A percentile compares a stretch with the other conserved stretches of the same genome.
Conservation (phyloP, 140 eudicot genomes). For the Ambrosia hybrid region DNA sequence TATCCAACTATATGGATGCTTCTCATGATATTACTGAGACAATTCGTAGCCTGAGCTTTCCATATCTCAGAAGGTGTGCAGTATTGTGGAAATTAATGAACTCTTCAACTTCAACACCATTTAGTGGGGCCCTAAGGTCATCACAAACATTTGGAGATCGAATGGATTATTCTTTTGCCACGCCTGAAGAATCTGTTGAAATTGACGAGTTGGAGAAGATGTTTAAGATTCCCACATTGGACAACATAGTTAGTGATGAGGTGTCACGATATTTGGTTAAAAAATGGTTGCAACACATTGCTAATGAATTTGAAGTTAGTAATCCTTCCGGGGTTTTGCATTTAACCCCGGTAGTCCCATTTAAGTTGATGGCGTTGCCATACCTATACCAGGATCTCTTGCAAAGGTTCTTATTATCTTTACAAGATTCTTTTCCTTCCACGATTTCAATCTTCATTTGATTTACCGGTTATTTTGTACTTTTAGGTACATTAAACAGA, state of each 20-base stretch:
- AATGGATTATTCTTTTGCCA: conserved; percentile 37
- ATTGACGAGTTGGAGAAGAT: conserved; percentile 62
- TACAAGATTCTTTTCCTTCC: background rate
- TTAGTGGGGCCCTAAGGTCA: conserved; percentile 49
- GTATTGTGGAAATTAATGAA: conserved; percentile 73
- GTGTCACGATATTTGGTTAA: conserved; percentile 44
- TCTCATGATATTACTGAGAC: conserved; percentile 49
- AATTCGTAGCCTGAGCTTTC: conserved; percentile 69
- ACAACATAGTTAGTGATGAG: conserved; percentile 44
- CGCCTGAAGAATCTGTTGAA: conserved; percentile 54
- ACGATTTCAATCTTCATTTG: conserved; percentile 6
- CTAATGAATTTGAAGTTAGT: conserved; percentile 47
- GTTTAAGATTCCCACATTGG: conserved; percentile 69
- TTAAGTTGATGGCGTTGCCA: conserved; percentile 82
- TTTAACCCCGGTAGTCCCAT: conserved; percentile 70
- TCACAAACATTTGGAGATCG: conserved; percentile 28
- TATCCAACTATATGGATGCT: conserved; percentile 46
- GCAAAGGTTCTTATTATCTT: conserved; percentile 59
- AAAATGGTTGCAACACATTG: conserved; percentile 70
- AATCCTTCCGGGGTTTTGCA: conserved; percentile 33
- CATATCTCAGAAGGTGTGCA: conserved; percentile 85
- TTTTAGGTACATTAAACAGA: conserved; percentile 73
- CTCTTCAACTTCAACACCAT: conserved; percentile 55
- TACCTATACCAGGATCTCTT: conserved; percentile 80
- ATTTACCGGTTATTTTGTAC: conserved; percentile 1